phyloP scores from a whole-genome alignment of 768 basidiomycete genomes.

The Boletus patriciae region DNA sequence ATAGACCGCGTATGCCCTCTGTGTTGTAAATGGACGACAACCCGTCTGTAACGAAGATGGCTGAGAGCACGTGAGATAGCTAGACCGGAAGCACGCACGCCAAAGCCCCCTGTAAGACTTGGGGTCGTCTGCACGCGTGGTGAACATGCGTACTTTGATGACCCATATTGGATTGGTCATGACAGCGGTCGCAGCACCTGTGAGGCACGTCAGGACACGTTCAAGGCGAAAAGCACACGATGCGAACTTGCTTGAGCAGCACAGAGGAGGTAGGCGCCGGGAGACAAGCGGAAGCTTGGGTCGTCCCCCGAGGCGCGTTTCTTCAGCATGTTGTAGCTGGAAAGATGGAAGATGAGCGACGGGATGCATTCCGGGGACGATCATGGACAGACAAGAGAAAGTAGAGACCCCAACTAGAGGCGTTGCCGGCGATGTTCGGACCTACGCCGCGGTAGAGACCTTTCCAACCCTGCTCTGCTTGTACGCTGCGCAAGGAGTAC shows the following conservation, averaged over 20 bases:
- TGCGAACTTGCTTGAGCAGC: slow-evolving; percentile 95
- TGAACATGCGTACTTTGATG: slow-evolving; percentile 96
- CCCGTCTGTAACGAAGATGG: slow-evolving; percentile 50
- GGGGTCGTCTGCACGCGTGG: slow-evolving; percentile 65
- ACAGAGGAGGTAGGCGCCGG: slow-evolving; percentile 80
- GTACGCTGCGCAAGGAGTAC: slow-evolving; percentile 69
- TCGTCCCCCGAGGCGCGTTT: slow-evolving; percentile 70
- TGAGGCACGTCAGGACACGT: slow-evolving; percentile 13
- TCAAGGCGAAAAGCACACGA: slow-evolving; percentile 15
- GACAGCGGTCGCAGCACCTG: slow-evolving; percentile 91
- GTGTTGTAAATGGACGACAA: slow-evolving; percentile 63
- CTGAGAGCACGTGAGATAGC: not conserved
- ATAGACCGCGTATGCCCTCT: slow-evolving; percentile 81
- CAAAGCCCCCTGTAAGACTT: slow-evolving; percentile 76
- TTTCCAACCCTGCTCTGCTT: slow-evolving; percentile 69
- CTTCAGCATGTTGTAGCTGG: slow-evolving; percentile 93
- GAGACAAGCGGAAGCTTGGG: slow-evolving; percentile 63
- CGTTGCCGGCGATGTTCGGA: slow-evolving; percentile 92
- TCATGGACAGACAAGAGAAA: slow-evolving; percentile 77
- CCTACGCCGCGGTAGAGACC: slow-evolving; percentile 90
- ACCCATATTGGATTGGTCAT: slow-evolving; percentile 99
- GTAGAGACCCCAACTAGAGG: slow-evolving; percentile 96
- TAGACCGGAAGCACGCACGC: slow-evolving; percentile 43
- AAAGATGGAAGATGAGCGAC: slow-evolving; percentile 2
- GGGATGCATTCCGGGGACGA: not conserved